Evolutionary conservation across 345 rosid genomes (phyloP), one percentile per base, ranked within the genome.

Genomic region (Eucalyptus victrix): DNA sequence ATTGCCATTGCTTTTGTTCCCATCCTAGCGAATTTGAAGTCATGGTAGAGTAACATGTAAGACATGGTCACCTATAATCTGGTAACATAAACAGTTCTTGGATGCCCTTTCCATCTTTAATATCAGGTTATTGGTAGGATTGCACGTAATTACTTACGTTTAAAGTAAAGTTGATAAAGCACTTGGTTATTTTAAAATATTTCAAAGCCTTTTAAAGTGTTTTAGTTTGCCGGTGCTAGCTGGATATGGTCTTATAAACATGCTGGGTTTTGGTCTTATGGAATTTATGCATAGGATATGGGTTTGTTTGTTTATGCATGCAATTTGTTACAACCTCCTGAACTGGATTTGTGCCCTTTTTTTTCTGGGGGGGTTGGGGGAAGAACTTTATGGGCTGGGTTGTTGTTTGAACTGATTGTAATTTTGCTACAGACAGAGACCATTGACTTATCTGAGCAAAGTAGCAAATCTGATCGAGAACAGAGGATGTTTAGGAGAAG

Each of bases 341-440:
- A 62, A 21, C 16, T 88, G 32, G 62, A 69, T 49, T 23, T 30
- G 34, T 47, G 32, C 28, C 17, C 6, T 15, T 3, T 26, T 80
- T 32, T 51, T 69, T 72, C 40, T 10, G 19, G 18, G 3, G 54
- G 56, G 1, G 56, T 7, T 18, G 56, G 56, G 58, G 58, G 58
- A 19, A 53, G 58, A 53, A 37, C 45, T 72, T 37, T 37, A 72
- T 72, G 83, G 14, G 83, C 83, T 72, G 45, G 44, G 83, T 45
- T 88, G 76, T 18, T 54, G 56, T 49, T 67, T 88, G 40, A 62
- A 65, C 37, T 45, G 51, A 88, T 53, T 51, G 80, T 34, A 8
- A 49, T 51, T 87, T 80, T 89, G 72, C 60, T 87, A 91, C 96
- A 98, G 99, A 97, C 98, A 32, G 99, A 98, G 92, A 95, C 96